Base-by-base conservation (phyloP, 106 monocot genomes). In the Apostasia shenzhenica region DNA sequence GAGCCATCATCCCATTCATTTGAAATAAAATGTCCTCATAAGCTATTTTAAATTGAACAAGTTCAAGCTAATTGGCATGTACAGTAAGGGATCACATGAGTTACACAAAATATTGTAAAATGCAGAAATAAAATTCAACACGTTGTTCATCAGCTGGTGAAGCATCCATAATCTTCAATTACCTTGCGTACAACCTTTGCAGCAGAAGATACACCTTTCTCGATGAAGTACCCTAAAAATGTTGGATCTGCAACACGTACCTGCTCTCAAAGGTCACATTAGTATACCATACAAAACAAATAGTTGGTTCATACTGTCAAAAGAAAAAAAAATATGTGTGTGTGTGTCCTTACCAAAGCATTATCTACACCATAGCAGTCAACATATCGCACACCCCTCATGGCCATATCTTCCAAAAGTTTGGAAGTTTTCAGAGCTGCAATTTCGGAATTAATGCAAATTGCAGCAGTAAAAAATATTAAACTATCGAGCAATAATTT, bases 361-460 rank as follows among this genome's bases (percentile, higher is more conserved):
- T 99, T 99, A 80, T 99, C 99, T 73, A 99, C 99, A 70, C 99
- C 99, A 80, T 99, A 99, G 48, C 84, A 87, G 54, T 99, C 99
- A 13, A 93, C 81, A 70, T 90, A 99, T 87, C 70, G 87, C 44
- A 99, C 90, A 59, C 99, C 99, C 72, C 92, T 89, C 60, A 61
- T 77, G 5, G 93, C 82, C 99, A 99, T 99, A 82, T 99, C 99
- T 80, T 99, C 99, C 61, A 99, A 62, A 61, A 99, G 80, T 59
- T 76, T 99, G 47, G 79, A 81, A 75, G 85, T 87, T 67, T 85
- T 99, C 57, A 99, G 72, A 76, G 90, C 99, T 99, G 82, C 56
- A 56, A 70, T 71, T 56, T 3, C 37, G 57, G n/a, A 41, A 4
- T 3, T 37, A 39, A 61, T 5, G 8, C n/a, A 45, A 79, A 37